These are phyloP conservation scores for Botryosphaeria dothidea DNA, from an alignment of 2,329 filamentous ascomycete genomes.

Conservation along the genomic window DNA sequence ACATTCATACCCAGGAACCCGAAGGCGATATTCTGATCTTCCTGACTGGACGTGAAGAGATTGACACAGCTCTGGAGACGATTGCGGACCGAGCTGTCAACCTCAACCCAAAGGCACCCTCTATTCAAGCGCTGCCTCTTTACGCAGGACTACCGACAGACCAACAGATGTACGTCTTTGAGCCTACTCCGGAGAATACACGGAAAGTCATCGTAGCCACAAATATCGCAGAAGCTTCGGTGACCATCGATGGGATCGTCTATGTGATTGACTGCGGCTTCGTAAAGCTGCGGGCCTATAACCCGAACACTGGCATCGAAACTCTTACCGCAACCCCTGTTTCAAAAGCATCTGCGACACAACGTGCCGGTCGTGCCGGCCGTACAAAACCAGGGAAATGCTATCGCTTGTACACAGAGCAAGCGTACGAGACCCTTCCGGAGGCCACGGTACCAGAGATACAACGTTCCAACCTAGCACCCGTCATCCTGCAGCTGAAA, in stretches of 20 bases:
- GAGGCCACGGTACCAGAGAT: constrained; percentile 84
- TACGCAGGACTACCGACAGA: constrained; percentile 89
- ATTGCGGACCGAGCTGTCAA: constrained; percentile 71
- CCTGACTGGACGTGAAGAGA: constrained; percentile 89
- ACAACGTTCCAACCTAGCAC: constrained; percentile 86
- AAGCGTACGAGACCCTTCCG: constrained; percentile 64
- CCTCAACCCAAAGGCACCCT: constrained; percentile 60
- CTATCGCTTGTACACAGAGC: constrained; percentile 86
- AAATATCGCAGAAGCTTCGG: constrained; percentile 94
- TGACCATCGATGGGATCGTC: constrained; percentile 89
- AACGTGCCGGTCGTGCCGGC: constrained; percentile 86
- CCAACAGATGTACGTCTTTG: constrained; percentile 94
- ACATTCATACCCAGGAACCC: constrained; percentile 79
- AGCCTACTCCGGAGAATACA: constrained; percentile 75
- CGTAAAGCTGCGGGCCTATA: constrained; percentile 85
- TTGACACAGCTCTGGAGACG: constrained; percentile 77
- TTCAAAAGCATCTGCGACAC: constrained; percentile 89
- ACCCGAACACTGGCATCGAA: constrained; percentile 83
- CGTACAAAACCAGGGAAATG: constrained; percentile 91
- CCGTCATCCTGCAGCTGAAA: constrained; percentile 86
- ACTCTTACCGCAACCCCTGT: constrained; percentile 78
- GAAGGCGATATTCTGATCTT: constrained; percentile 90
- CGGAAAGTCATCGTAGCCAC: constrained; percentile 92
- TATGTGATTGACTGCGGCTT: constrained; percentile 91
- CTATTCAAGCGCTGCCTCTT: constrained; percentile 72